Conservation (phyloP, 768 basidiomycete species). For the Lactifluus piperatus region DNA sequence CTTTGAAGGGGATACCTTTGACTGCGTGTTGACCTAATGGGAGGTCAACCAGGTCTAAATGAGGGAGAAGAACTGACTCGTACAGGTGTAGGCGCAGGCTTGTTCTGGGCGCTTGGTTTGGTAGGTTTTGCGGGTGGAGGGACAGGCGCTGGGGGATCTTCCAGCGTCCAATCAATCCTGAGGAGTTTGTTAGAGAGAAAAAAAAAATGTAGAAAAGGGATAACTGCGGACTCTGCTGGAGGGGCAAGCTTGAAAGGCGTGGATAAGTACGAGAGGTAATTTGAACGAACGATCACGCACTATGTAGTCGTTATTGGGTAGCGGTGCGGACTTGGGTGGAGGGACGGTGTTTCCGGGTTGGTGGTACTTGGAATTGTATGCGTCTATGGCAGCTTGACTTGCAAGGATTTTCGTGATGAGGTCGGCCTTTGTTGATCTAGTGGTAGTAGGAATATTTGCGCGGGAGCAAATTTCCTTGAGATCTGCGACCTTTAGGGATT, state of each 20-base stretch:
- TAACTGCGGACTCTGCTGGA: slow-evolving; percentile 25
- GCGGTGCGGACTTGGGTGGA: slow-evolving; percentile 6
- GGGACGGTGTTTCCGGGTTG: slow-evolving; percentile 7
- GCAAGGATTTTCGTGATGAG: slow-evolving; percentile 56
- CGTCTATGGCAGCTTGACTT: slow-evolving; percentile 40
- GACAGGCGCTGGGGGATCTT: neutral
- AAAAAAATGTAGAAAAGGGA: neutral
- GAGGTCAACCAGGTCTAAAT: neutral
- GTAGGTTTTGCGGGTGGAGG: slow-evolving; percentile 2
- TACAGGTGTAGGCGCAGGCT: neutral
- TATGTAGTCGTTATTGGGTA: slow-evolving; percentile 23
- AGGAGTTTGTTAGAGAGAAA: neutral
- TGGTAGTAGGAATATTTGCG: slow-evolving; percentile 39
- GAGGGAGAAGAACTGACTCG: neutral
- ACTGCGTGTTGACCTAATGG: neutral
- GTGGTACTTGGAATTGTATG: slow-evolving; percentile 32
- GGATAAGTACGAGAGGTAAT: slow-evolving; percentile 1
- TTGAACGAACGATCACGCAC: slow-evolving; percentile 18
- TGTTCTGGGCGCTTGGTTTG: neutral
- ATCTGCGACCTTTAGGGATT: slow-evolving; percentile 64
- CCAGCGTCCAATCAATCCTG: slow-evolving; percentile 9
- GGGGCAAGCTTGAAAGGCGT: slow-evolving; percentile 26
- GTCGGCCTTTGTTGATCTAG: slow-evolving; percentile 58
- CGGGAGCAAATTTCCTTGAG: slow-evolving; percentile 52
- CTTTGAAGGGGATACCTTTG: neutral